phyloP scores from a whole-genome alignment of 2,329 filamentous ascomycete species.

The Aspergillus pseudoglaucus region DNA sequence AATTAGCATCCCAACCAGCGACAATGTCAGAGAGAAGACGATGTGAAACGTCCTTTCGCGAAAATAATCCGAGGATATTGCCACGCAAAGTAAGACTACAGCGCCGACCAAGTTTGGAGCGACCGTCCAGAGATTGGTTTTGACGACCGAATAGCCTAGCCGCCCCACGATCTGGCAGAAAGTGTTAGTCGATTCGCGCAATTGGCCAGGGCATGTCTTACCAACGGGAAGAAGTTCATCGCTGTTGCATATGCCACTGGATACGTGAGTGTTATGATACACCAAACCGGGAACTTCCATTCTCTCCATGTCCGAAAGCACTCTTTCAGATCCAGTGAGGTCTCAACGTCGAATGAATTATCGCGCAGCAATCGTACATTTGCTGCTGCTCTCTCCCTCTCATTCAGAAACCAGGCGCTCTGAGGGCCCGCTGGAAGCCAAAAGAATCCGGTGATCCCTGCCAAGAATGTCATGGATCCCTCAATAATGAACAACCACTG shows the following conservation, averaged over 20 bases:
- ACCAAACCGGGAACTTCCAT: conserved; percentile 41
- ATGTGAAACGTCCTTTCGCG: conserved; percentile 45
- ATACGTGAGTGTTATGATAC: conserved; percentile 43
- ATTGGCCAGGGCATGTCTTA: conserved; percentile 5
- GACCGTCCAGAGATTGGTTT: conserved; percentile 46
- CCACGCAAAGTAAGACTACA: conserved; percentile 39
- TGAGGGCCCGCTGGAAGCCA: conserved; percentile 27
- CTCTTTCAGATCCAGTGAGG: conserved; percentile 33
- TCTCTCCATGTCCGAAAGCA: conserved; percentile 40
- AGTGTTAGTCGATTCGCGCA: not conserved
- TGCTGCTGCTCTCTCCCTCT: conserved; percentile 35
- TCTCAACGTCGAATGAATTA: conserved; percentile 34
- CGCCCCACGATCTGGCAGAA: conserved; percentile 34
- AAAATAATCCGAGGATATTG: conserved; percentile 40
- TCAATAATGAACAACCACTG: conserved; percentile 43
- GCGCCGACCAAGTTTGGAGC: conserved; percentile 45
- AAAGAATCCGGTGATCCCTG: conserved; percentile 23
- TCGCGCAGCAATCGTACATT: conserved; percentile 41
- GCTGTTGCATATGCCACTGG: conserved; percentile 43
- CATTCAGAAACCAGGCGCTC: conserved; percentile 35
- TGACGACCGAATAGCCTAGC: conserved; percentile 39
- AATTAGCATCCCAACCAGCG: conserved; percentile 41
- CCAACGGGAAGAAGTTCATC: conserved; percentile 44
- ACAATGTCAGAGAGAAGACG: conserved; percentile 33
- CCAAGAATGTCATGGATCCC: conserved; percentile 30